Evolutionary conservation across 768 basidiomycete species (phyloP).

Genomic region (Melanogaster broomeanus): DNA sequence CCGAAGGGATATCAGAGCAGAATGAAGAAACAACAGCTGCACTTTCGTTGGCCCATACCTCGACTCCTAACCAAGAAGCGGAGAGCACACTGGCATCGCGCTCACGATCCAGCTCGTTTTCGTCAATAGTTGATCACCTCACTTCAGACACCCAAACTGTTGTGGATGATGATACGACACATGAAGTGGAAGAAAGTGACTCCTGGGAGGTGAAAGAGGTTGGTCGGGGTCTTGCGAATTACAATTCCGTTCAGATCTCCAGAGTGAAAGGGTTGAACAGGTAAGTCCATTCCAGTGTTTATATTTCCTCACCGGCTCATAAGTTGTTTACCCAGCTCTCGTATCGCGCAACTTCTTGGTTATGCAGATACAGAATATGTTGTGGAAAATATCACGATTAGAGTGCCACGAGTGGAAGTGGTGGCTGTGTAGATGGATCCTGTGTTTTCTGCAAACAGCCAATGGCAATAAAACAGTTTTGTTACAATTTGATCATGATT

Average conservation of each 20-base stretch:
- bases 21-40: constrained; percentile 24
- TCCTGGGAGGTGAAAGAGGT: constrained; percentile 83
- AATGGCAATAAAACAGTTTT: no score
- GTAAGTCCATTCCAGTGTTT: constrained; percentile 44
- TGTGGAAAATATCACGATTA: constrained; percentile 91
- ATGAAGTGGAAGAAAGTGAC: constrained; percentile 42
- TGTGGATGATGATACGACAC: constrained; percentile 34
- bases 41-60: constrained; percentile 42
- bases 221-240: constrained; percentile 92
- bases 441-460: constrained; percentile 16
- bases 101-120: constrained; percentile 40
- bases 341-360: constrained; percentile 78
- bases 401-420: constrained; percentile 42
- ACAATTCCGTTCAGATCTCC: constrained; percentile 90
- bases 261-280: constrained; percentile 90
- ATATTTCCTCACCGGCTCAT: not conserved
- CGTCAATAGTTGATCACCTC: constrained; percentile 30
- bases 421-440: constrained; percentile 49
- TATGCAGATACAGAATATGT: constrained; percentile 98
- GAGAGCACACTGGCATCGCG: constrained; percentile 34
- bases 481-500: not conserved
- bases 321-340: constrained; percentile 53
- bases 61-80: constrained; percentile 14
- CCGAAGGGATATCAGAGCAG: constrained; percentile 23
- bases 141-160: constrained; percentile 21